phyloP scores from a whole-genome alignment of 1,139 yeast species.

The Diutina ranongensis region DNA sequence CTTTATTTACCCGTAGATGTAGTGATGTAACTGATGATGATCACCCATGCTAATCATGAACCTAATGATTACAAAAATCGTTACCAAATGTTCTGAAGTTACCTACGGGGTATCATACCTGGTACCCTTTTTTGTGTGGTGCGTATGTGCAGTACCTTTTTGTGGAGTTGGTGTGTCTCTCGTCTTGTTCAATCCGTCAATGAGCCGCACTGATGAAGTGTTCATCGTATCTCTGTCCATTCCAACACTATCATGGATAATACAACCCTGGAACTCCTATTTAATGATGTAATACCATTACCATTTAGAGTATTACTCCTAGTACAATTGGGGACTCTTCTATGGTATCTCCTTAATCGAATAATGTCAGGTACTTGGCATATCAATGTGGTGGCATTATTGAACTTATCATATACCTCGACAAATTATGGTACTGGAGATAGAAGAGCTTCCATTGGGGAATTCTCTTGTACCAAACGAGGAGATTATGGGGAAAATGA shows the following conservation, averaged over 20 bases:
- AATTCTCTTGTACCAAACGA: not conserved
- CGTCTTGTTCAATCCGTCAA: no score
- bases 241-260: slow-evolving; percentile 2
- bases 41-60: slow-evolving; percentile 6
- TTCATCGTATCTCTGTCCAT: no score
- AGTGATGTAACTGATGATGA: not conserved
- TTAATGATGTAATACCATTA: slow-evolving; percentile 1
- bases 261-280: slow-evolving; percentile 1
- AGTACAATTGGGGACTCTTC: not conserved
- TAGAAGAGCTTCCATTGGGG: not conserved
- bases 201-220: no score
- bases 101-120: no score
- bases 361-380: not conserved
- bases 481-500: not conserved
- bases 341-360: slow-evolving; percentile 1
- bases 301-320: slow-evolving; percentile 1
- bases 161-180: no score
- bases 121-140: no score
- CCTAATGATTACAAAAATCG: slow-evolving; percentile 4
- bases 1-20: not conserved
- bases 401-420: not conserved
- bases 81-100: no score
- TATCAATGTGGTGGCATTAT: not conserved
- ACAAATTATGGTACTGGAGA: not conserved
- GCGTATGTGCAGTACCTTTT: no score